A percentile compares a stretch with the other conserved stretches of the same genome.
Conservation (phyloP, 352 stramenopile species). For the Phytophthora rubi region DNA sequence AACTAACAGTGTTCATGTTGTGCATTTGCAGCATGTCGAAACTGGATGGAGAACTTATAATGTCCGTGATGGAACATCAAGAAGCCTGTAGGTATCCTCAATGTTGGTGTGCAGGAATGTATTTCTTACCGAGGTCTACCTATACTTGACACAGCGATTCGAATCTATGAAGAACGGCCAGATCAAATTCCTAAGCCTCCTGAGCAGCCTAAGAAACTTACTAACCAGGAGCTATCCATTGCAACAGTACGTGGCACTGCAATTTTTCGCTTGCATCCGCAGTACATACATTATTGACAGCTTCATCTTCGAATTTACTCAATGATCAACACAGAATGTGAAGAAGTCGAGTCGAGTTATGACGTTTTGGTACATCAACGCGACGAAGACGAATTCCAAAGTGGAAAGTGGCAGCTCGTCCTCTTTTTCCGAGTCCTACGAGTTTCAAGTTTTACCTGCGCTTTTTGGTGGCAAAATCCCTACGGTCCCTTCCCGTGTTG, state of each 20-base stretch:
- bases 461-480: constrained; percentile 63
- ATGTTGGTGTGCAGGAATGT: not conserved
- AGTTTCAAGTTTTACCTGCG: constrained; percentile 59
- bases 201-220: constrained; percentile 40
- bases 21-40: constrained; percentile 54
- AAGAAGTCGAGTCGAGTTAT: constrained; percentile 47
- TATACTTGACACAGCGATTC: constrained; percentile 17
- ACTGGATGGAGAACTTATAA: constrained; percentile 65
- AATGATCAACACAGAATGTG: constrained; percentile 39
- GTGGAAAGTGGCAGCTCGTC: constrained; percentile 4
- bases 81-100: constrained; percentile 32
- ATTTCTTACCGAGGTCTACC: not conserved
- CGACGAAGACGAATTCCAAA: not conserved
- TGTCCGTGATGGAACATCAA: constrained; percentile 69
- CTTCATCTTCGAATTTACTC: too few relatives aligned
- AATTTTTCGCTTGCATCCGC: too few relatives aligned
- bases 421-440: constrained; percentile 16
- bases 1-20: constrained; percentile 3
- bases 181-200: constrained; percentile 35
- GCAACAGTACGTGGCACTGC: constrained; percentile 29
- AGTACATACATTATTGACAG: too few relatives aligned
- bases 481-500: constrained; percentile 54
- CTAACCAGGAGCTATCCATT: constrained; percentile 50
- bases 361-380: constrained; percentile 67
- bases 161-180: constrained; percentile 40